Evolutionary conservation across 805 yeast species (phyloP).

Genomic region (Candida easanensis): DNA sequence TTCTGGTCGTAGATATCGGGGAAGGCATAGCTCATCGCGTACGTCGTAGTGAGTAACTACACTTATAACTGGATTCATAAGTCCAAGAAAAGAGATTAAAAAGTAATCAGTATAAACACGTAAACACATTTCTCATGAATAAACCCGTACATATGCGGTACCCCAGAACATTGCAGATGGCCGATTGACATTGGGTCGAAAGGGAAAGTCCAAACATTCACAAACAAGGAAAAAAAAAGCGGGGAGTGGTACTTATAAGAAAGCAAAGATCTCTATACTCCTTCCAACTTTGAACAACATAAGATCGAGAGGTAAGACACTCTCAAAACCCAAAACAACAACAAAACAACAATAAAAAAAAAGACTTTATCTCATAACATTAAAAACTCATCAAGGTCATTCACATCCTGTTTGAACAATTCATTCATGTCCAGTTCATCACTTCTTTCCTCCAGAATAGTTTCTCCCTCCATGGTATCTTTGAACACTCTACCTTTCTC

Average conservation of each 20-base stretch:
- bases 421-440: slow-evolving; percentile 7
- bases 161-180: too few species aligned
- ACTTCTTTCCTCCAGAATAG: not conserved
- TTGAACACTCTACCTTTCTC: slow-evolving; percentile 8
- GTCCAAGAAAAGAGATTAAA: not conserved
- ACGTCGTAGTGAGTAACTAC: too few species aligned
- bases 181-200: not conserved
- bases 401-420: slow-evolving; percentile 2
- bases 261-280: too few species aligned
- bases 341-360: slow-evolving; percentile 1
- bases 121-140: slow-evolving; percentile 1
- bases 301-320: too few species aligned
- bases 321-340: not conserved
- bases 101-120: not conserved
- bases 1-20: too few species aligned
- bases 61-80: too few species aligned
- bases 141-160: not conserved
- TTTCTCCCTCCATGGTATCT: slow-evolving; percentile 8
- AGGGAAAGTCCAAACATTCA: not conserved
- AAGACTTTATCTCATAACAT: slow-evolving; percentile 10
- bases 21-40: too few species aligned
- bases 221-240: not conserved
- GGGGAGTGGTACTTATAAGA: too few species aligned
- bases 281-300: too few species aligned
- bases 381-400: slow-evolving; percentile 17